Evolutionary conservation across 345 rosid species (phyloP).

Genomic region (Lagerstroemia speciosa): DNA sequence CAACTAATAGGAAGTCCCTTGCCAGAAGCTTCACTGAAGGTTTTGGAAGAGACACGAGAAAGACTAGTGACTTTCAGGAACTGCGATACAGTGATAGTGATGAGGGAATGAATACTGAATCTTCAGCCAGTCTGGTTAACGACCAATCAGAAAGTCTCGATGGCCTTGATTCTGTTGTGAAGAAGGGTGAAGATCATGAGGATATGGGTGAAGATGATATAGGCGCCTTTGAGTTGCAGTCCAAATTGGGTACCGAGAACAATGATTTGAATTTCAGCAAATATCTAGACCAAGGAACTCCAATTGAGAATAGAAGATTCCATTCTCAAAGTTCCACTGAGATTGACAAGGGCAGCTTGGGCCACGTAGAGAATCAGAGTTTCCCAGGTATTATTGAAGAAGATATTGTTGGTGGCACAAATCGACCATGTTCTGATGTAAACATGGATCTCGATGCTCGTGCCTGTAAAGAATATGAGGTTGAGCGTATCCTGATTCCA

Average conservation of each 20-base stretch:
- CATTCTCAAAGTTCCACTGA: conserved; percentile 15
- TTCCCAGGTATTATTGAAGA: conserved; percentile 29
- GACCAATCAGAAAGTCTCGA: neutral
- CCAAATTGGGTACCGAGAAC: neutral
- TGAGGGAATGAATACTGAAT: neutral
- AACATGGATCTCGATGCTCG: conserved; percentile 35
- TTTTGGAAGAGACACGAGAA: neutral
- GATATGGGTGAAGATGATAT: neutral
- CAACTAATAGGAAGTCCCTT: too few species aligned
- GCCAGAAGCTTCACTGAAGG: neutral
- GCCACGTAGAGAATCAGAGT: conserved; percentile 23
- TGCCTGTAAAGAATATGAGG: conserved; percentile 44
- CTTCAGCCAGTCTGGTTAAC: neutral
- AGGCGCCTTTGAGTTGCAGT: neutral
- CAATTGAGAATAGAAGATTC: neutral
- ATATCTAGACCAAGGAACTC: conserved; percentile 3
- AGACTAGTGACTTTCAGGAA: neutral
- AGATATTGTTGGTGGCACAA: conserved; percentile 32
- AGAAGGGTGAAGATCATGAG: neutral
- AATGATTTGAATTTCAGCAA: conserved; percentile 2
- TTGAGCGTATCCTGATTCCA: conserved; percentile 91
- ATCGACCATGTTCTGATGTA: conserved; percentile 23
- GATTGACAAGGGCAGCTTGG: conserved; percentile 24
- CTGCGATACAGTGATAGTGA: neutral
- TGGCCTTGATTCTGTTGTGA: too few species aligned